phyloP scores from a whole-genome alignment of 2,329 filamentous ascomycete species.

The Beauveria pseudobassiana region DNA sequence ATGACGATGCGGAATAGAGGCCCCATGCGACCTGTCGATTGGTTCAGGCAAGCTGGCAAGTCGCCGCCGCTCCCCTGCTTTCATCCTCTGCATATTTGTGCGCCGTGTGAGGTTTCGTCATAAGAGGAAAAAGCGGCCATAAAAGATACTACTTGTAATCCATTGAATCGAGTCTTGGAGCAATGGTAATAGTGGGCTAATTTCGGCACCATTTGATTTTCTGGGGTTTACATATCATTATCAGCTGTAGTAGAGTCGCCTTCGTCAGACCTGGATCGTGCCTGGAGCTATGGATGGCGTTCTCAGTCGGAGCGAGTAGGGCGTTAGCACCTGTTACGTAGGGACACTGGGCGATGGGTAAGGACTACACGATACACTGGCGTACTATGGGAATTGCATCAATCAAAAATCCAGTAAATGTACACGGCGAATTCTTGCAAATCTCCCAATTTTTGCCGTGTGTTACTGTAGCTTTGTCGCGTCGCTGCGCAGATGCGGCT shows the following conservation, averaged over 20 bases:
- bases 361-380: not conserved
- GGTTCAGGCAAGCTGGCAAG: constrained; percentile 6
- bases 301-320: constrained; percentile 6
- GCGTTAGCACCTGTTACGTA: constrained; percentile 8
- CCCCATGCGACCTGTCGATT: not conserved
- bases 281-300: not conserved
- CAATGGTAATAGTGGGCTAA: not conserved
- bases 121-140: not conserved
- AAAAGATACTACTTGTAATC: not conserved
- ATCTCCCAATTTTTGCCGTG: not conserved
- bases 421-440: not conserved
- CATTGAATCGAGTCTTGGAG: not conserved
- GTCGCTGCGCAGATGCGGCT: not conserved
- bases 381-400: not conserved
- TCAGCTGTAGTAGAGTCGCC: not conserved
- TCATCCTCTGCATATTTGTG: not conserved
- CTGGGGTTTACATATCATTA: not conserved
- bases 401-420: not conserved
- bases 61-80: not conserved
- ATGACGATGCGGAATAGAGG: constrained; percentile 24
- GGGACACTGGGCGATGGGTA: not conserved
- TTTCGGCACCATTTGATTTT: not conserved
- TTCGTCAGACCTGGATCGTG: not conserved
- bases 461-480: not conserved
- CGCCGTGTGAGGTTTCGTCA: not conserved